These are phyloP conservation scores for Alternaria conjuncta DNA, from an alignment of 2,329 filamentous ascomycete species.

Conservation along the genomic window DNA sequence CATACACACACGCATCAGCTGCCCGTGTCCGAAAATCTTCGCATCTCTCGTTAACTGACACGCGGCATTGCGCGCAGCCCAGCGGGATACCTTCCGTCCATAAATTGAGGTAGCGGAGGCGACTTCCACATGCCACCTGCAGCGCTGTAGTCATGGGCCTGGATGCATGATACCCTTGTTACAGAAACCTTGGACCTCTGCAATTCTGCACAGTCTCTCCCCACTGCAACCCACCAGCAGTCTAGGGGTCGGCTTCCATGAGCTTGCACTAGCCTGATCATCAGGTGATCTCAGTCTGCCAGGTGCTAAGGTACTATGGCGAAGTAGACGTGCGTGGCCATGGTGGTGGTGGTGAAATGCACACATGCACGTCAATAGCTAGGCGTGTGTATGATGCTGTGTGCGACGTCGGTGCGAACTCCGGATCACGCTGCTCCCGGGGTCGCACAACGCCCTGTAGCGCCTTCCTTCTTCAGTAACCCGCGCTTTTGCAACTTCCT, in stretches of 20 bases:
- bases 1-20: conserved; percentile 5
- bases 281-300: neutral
- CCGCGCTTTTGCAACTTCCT: neutral
- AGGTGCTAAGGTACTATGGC: neutral
- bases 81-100: conserved; percentile 37
- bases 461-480: conserved; percentile 22
- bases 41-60: conserved; percentile 10
- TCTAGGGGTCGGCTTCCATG: conserved; percentile 30
- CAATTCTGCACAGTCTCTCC: conserved; percentile 10
- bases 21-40: conserved; percentile 15
- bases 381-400: neutral
- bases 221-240: conserved; percentile 33
- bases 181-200: neutral
- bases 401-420: conserved; percentile 14
- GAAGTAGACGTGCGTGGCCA: conserved; percentile 2
- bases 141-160: conserved; percentile 24
- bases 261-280: conserved; percentile 10
- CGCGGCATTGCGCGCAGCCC: conserved; percentile 18
- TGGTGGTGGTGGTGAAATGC: neutral
- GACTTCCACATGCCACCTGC: conserved; percentile 15
- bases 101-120: conserved; percentile 27
- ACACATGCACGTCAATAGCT: conserved; percentile 6
- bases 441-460: conserved; percentile 5
- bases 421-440: conserved; percentile 15
- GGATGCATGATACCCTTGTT: conserved; percentile 16